Percentiles rank a stretch among this genome's conserved stretches.
Conservation (phyloP, 805 yeast genomes). For the Metschnikowia corniflorae region DNA sequence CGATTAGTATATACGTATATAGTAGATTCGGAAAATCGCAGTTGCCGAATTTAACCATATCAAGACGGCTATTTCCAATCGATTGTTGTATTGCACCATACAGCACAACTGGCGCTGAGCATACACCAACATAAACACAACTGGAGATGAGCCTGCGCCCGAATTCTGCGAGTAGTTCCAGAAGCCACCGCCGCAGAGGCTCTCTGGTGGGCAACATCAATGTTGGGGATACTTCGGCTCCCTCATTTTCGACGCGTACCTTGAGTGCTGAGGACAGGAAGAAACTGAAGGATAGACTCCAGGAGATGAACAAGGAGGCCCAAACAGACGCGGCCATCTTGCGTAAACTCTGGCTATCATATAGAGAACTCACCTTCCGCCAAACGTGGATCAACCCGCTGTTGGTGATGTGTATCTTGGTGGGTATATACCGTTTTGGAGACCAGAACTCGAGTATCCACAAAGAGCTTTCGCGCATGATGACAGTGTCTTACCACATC, state of each 20-base stretch:
- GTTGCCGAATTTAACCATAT: no score
- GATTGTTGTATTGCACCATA: no score
- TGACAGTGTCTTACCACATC: conserved; percentile 61
- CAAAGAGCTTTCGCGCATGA: conserved; percentile 54
- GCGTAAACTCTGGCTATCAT: conserved; percentile 53
- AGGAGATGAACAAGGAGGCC: conserved; percentile 26
- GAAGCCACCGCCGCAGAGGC: conserved; percentile 45
- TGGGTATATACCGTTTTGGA: conserved; percentile 48
- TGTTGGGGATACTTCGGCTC: conserved; percentile 69
- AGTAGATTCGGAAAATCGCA: no score
- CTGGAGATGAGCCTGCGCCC: conserved; percentile 16
- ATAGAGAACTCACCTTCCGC: conserved; percentile 54
- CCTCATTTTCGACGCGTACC: conserved; percentile 66
- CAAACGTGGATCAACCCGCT: conserved; percentile 74
- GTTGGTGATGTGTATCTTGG: conserved; percentile 41
- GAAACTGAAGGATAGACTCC: conserved; percentile 29
- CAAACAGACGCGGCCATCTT: conserved; percentile 49
- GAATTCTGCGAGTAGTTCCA: conserved; percentile 1
- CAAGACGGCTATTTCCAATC: no score
- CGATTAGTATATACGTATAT: no score
- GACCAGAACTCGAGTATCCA: conserved; percentile 58
- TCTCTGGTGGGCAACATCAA: conserved; percentile 75
- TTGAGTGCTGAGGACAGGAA: conserved; percentile 41
- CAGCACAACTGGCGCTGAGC: no score
- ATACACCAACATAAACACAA: no score